Base-by-base conservation (phyloP, 768 basidiomycete genomes). In the Dioszegia hungarica region DNA sequence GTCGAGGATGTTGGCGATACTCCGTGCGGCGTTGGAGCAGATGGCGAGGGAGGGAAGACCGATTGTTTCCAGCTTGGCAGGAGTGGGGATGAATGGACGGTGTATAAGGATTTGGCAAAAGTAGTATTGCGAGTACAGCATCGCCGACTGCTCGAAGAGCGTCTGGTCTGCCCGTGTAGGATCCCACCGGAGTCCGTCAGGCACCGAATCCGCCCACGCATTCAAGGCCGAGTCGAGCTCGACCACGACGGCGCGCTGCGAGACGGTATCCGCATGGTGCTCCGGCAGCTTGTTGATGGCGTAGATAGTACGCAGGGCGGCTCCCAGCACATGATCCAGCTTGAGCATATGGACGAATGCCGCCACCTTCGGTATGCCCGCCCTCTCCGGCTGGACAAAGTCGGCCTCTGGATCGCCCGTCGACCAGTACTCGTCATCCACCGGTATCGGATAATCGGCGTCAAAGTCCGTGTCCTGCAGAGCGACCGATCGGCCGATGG, bases 341-440 rank as follows among this genome's bases (percentile, higher is more conserved):
- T 82, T 79, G 38, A 86, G 72, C 38, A 79, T 78, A 46, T 78
- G 79, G 51, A 82, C 82, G 70, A 86, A 86, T 59, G 79, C 85
- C 1, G 83, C 64, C 3, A 87, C 77, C 1, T 70, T 71, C 6
- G 70, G 65, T 17, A 66, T 36, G 19, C 66, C 64, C 22, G 60
- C 64, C 8, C 77, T 80, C 6, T 76, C 64, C 1, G 88, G 88
- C 68, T 89, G 88, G 51, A 82, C 78, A 73, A 86, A 88, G 17
- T 80, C 81, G 37, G 80, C 78, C 1, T 79, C 77, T 0, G 82
- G 82, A 61, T 78, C 68, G 59, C 84, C 27, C 78, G 76, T 76
- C 17, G 83, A 80, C 89, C 88, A 92, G 68, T 84, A 89, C 68
- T 86, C 85, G 61, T 88, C 86, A 62, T 93, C 88, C 14, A 90